Base-by-base conservation (phyloP, 2,329 filamentous ascomycete species). In the Thielaviopsis musarum region DNA sequence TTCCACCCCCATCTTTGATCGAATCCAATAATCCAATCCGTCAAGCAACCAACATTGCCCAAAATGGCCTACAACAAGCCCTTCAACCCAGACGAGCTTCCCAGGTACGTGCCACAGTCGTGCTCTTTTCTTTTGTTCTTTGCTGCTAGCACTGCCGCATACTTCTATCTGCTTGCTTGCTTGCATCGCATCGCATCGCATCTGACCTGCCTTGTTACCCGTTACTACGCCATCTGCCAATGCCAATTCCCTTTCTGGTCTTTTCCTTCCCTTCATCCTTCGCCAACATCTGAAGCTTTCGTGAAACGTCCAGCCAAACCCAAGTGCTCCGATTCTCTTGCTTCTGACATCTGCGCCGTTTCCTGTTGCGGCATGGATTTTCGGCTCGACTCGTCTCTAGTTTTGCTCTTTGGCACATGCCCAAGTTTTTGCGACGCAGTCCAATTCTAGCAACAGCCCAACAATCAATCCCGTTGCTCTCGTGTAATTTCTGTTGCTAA, bases 41-140 rank as follows among this genome's bases (percentile, higher is more conserved):
- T 12, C 30, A 34, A 9, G 30, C 30, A 34, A 12, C 30, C 30
- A 34, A 34, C 30, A 10, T 17, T 52, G 12, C 49, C 49, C 64
- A 72, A 69, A 62, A 97, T 97, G 91, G 91, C 91, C 60, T 97
- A 97, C 78, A 95, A 95, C 74, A 84, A 83, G 71, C 82, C 85
- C 59, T 93, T 90, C 75, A 95, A 98, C 71, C 91, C 91, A 38
- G 91, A 98, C 76, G 88, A 90, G 69, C 82, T 98, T 64, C 91
- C 91, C 69, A 89, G 89, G 87, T 93, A 78, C 74, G 85, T 73
- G 51, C 49, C 38, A 45, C 38, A 45, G 38, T 45, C 15, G 38
- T 45, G 15, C 17, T n/a, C 38, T 45, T 45, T 45, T 45, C 13
- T 45, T 45, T 34, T 34, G 30, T 34, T 34, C 30, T 34, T 6